Evolutionary conservation across 257 asterid species (phyloP).

Genomic region (Penstemon newberryi): DNA sequence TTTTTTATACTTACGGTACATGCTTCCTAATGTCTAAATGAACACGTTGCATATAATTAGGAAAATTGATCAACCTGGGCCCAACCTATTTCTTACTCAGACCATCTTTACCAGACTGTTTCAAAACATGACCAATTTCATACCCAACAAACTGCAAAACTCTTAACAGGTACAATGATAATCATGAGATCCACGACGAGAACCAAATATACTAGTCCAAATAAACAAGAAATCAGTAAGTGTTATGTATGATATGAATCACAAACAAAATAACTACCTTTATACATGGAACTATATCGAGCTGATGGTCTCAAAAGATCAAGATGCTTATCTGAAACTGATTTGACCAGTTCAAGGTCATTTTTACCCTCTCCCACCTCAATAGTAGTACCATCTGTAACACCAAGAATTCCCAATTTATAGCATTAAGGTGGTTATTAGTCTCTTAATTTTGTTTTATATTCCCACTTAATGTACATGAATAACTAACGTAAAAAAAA

Average conservation of each 20-base stretch:
- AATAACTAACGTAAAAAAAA: slow-evolving; percentile 12
- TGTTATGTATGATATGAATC: neutral
- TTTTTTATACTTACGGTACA: too few species aligned
- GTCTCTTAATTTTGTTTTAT: slow-evolving; percentile 9
- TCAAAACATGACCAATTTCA: too few species aligned
- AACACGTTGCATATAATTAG: too few species aligned
- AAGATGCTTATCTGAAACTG: slow-evolving; percentile 87
- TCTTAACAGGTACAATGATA: too few species aligned
- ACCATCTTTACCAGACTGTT: too few species aligned
- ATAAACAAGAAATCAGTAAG: neutral
- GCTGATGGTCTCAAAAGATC: slow-evolving; percentile 95
- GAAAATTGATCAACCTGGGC: too few species aligned
- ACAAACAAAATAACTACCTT: slow-evolving; percentile 59
- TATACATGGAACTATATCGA: slow-evolving; percentile 77
- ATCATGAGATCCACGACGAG: neutral
- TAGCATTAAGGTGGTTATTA: slow-evolving; percentile 33
- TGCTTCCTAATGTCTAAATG: too few species aligned
- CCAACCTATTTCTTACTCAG: too few species aligned
- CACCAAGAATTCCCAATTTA: slow-evolving; percentile 51
- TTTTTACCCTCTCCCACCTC: slow-evolving; percentile 74
- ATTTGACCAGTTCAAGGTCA: slow-evolving; percentile 74
- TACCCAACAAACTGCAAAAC: too few species aligned
- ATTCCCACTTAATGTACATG: slow-evolving; percentile 15
- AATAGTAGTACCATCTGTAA: slow-evolving; percentile 62
- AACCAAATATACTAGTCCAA: neutral